Evolutionary conservation across 192 early-diverging fungal species (phyloP), one percentile per base, ranked within the genome.

Genomic region (Coemansia umbellata): DNA sequence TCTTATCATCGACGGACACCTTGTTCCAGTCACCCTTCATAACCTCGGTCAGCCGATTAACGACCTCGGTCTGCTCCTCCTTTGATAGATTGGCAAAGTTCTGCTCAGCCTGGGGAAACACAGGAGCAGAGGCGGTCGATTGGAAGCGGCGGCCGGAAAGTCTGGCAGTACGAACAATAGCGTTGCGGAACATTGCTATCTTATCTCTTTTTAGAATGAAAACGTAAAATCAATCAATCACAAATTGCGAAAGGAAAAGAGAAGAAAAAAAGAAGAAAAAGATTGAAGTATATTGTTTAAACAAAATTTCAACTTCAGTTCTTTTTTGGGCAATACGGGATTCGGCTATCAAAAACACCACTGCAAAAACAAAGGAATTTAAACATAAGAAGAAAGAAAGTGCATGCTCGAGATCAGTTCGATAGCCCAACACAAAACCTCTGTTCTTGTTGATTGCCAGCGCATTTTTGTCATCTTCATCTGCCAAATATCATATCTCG

Each of bases 11-110:
- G 63, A 89, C 56, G 42, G 93, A 75, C 58, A 98, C 72, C 58
- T 84, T 81, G 80, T 90, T 90, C 96, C 96, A 98, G 82, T 98
- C 92, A 39, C 82, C 88, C 82, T 93, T 94, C 83, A 96, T 91
- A 56, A 79, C 80, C 69, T 89, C 89, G 55, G 81, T 80, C 23
- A 98, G 82, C 32, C 80, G 66, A 61, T 87, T 89, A 50, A 87
- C 74, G 47, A 95, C 84, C 48, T 88, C 84, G 50, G 77, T 78
- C 81, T 95, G 90, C 75, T 95, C 91, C 53, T 80, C 78, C 51
- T 87, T 77, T 18, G 87, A 81, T 35, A 90, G 85, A 61, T 82
- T 83, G 47, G 59, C 67, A 82, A 85, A 90, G 37, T 82, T 55
- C 57, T 78, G 57, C 53, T 72, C 69, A 30, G 63, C 69, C 53